Conservation (phyloP, 1,284 basidiomycete species). For the Caloboletus inedulis region DNA sequence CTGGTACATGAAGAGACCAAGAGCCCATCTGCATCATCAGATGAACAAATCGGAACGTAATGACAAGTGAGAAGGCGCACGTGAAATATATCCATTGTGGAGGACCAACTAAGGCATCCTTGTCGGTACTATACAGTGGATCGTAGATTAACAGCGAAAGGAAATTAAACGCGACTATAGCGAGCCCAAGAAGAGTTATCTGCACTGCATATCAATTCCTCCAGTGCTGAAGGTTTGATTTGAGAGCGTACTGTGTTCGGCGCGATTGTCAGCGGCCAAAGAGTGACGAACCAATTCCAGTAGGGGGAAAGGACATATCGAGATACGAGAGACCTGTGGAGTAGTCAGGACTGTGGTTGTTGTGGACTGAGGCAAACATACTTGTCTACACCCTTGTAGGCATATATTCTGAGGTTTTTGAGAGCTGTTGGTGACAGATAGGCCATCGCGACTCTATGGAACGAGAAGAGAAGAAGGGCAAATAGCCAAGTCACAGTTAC, state of each 20-base stretch:
- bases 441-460: slow-evolving; percentile 30
- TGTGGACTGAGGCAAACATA: slow-evolving; percentile 35
- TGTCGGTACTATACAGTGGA: slow-evolving; percentile 67
- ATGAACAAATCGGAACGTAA: slow-evolving; percentile 1
- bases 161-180: slow-evolving; percentile 84
- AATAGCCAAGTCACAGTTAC: not conserved
- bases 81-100: slow-evolving; percentile 87
- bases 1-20: slow-evolving; percentile 92
- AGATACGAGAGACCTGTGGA: slow-evolving; percentile 65
- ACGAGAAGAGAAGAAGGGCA: not conserved
- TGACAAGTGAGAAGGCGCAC: slow-evolving; percentile 40
- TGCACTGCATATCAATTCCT: slow-evolving; percentile 29
- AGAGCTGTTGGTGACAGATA: slow-evolving; percentile 58
- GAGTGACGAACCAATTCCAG: slow-evolving; percentile 92
- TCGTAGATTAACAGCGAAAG: slow-evolving; percentile 81
- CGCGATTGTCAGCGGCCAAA: slow-evolving; percentile 86
- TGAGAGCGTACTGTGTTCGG: slow-evolving; percentile 80
- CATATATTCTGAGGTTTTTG: slow-evolving; percentile 63
- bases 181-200: slow-evolving; percentile 84
- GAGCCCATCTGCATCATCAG: slow-evolving; percentile 65
- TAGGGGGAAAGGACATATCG: slow-evolving; percentile 85
- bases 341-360: not conserved
- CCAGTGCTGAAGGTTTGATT: not conserved
- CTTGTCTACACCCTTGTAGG: slow-evolving; percentile 72
- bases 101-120: slow-evolving; percentile 58